Evolutionary conservation across 495 filamentous ascomycete genomes (phyloP), one percentile per base, ranked within the genome.

Genomic region (Penicillium desertorum): DNA sequence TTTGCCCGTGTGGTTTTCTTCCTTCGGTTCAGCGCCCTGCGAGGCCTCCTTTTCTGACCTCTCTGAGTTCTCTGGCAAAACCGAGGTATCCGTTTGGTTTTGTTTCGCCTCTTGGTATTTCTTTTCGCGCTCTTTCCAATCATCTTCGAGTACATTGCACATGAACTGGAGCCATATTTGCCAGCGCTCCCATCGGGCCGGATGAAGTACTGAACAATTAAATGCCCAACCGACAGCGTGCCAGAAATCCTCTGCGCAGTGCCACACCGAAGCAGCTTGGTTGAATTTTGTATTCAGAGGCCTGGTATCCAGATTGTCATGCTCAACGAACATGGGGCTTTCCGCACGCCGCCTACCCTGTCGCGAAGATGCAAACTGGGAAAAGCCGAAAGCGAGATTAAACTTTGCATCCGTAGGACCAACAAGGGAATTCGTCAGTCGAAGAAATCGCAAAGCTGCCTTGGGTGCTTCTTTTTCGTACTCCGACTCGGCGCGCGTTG

Each of bases 151-250:
- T 17, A 89, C 80, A 36, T 90, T 83, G 17, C 96, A 69, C 83
- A 96, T 88, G 42, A 87, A 86, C 27, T 86, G 83, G 5, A 97
- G 76, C 89, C 91, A 96, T 7, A 83, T 68, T 56, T 80, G 85
- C 94, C 94, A 98, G 63, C 83, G 79, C 54, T 81, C 82, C 94
- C 94, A 98, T 22, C 91, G 73, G 34, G 75, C 76, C 39, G 80
- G 80, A 53, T 92, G 79, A 42, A 79, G 69, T 3, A 90, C 80
- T 16, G 90, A 91, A 72, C 94, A 98, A 62, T 91, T 92, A 69
- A 97, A 96, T 0, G 89, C 86, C 94, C 94, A 98, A 4, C 94
- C 94, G 1, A 93, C 84, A 0, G 88, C 81, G 41, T 88, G 83
- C 90, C 95, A 98, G 59, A 98, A 93, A 64, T 96, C 90, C 25